Base-by-base conservation (phyloP, 148 eudicot genomes). In the Vaccinium macrocarpon region DNA sequence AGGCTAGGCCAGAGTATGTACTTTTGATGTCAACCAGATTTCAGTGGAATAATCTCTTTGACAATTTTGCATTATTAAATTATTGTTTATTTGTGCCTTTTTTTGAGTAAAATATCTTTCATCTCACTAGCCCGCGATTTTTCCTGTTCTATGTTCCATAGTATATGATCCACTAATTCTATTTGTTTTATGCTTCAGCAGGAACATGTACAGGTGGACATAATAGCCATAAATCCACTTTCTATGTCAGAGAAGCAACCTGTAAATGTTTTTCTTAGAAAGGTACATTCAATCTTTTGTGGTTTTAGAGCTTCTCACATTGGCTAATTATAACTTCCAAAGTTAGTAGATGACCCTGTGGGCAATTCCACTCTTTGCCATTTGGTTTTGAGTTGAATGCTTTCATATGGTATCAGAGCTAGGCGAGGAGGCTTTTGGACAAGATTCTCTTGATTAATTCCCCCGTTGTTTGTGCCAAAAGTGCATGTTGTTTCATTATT, bases 191-290 rank as follows among this genome's bases (percentile, higher is more conserved):
- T 27, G 73, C 73, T 68, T 68, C 73, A 0, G 38, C 73, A 68
- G 38, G 38, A 68, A 68, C 18, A 18, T 68, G 73, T 27, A 13
- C 73, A 13, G 73, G 38, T 0, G 8, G 38, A 50, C 46, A 55
- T 57, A 19, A n/a, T 53, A 32, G 32, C 48, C 5, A 19, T 68
- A 38, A 38, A 72, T 38, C 18, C 76, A 38, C 38, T 38, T 72
- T 38, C 76, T 72, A 71, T 42, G 21, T 55, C 79, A 35, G 73
- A 29, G 73, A 89, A 83, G 79, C 90, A 86, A 50, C 88, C 90
- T 25, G 70, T 76, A 53, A 92, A 90, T 87, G 89, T 80, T 71
- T 92, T 90, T 83, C 84, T 89, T 77, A 78, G 70, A 68, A 90
- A 89, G 83, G 94, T 92, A 87, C 88, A 89, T 32, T 85, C 8